Percentiles rank a stretch among this genome's conserved stretches.
Conservation (phyloP, 140 eudicot species). For the Cichorium intybus region DNA sequence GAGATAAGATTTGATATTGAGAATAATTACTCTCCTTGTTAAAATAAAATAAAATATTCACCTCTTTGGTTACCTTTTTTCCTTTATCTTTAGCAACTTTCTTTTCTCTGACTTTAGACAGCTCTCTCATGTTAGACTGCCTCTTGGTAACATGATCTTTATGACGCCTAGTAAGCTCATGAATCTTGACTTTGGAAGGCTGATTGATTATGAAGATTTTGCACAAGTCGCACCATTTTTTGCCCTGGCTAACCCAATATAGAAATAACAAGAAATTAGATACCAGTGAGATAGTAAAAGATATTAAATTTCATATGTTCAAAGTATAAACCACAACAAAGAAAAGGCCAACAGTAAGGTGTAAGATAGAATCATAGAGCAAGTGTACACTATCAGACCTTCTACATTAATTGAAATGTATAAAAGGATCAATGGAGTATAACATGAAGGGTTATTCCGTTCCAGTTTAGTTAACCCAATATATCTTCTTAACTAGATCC, state of each 20-base stretch:
- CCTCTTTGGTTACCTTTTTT: constrained; percentile 78
- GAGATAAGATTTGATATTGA: background rate
- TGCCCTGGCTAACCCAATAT: constrained; percentile 93
- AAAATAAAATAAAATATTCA: constrained; percentile 24
- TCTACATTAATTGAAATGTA: background rate
- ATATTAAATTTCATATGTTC: background rate
- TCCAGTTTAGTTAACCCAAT: background rate
- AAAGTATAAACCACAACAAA: background rate
- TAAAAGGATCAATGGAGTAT: background rate
- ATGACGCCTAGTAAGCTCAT: constrained; percentile 85
- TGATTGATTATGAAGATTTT: constrained; percentile 75
- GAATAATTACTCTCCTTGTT: background rate
- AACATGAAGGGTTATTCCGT: background rate
- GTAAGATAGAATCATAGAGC: constrained; percentile 3
- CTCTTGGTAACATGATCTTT: constrained; percentile 77
- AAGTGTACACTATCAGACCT: background rate
- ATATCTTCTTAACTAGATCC: background rate
- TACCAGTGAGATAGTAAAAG: background rate
- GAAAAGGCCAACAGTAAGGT: background rate
- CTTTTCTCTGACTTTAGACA: constrained; percentile 59
- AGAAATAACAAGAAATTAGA: constrained; percentile 20
- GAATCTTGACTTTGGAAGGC: constrained; percentile 75
- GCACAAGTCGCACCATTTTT: constrained; percentile 95
- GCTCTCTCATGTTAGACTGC: too few species aligned
- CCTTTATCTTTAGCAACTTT: constrained; percentile 77